Evolutionary conservation across 345 rosid genomes (phyloP), one percentile per base, ranked within the genome.

Genomic region (Firmiana major): DNA sequence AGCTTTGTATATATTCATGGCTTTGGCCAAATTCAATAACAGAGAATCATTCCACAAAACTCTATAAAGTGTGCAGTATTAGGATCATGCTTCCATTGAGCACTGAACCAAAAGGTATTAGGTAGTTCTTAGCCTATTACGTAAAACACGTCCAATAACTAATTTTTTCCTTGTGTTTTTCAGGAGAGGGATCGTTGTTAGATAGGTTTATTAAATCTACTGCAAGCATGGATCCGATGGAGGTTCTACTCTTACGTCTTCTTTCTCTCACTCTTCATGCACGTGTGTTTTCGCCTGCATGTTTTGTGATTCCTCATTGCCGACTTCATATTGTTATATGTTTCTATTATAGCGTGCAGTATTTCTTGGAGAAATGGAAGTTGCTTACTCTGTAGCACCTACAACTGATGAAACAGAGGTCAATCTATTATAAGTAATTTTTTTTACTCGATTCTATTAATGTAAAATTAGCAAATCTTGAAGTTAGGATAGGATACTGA

Each of bases 361-460:
- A 78, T 93, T 85, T 84, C 97, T 93, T 58, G 98, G 81, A 73
- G 93, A 95, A 79, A 87, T 95, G 90, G 99, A 93, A 87, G 89
- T 81, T 75, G 97, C 97, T 63, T 98, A 95, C 75, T 88, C 94
- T 54, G 92, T 91, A 72, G 99, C 98, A 42, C 98, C 92, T 53
- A 75, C 87, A 53, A 93, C 90, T 28, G 99, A 98, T 75, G 97
- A 95, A 11, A 95, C 99, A 74, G 87, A 80, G 81, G 99, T 88
- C 81, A 65, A 24, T 66, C 8, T 40, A 54, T 53, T 22, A 7
- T 13, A 66, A 34, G 59, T 26, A 5, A 0, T 19, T 21, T 31
- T n/a, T 15, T 59, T 49, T 53, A 24, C 40, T 55, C 16, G 36
- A 21, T 54, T 76, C 9, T 5, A 4, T 17, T 38, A 40, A 58